Evolutionary conservation across 768 basidiomycete genomes (phyloP).

Genomic region (Neoboletus subvelutipes): DNA sequence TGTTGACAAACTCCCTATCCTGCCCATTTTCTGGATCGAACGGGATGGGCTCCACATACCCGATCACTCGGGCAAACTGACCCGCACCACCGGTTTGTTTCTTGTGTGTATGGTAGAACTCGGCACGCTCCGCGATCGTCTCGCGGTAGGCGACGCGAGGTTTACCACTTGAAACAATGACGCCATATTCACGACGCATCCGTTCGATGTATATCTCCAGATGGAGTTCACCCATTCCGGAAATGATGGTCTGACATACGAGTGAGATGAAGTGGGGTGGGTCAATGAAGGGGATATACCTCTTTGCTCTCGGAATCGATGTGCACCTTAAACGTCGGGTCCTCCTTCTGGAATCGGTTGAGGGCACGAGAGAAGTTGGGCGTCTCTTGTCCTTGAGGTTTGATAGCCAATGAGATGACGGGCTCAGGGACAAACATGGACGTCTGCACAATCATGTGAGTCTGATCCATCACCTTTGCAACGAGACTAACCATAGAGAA

Average conservation of each 20-base stretch:
- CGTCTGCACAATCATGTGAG: constrained; percentile 50
- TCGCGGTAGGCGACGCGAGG: constrained; percentile 97
- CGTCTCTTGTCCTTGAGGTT: constrained; percentile 87
- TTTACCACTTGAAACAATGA: constrained; percentile 90
- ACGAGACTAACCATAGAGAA: constrained; percentile 80
- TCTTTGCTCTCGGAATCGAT: constrained; percentile 93
- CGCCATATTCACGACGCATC: constrained; percentile 97
- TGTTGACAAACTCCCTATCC: constrained; percentile 79
- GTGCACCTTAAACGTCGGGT: constrained; percentile 98
- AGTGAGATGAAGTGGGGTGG: not conserved
- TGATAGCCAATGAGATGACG: constrained; percentile 93
- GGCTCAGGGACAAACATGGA: constrained; percentile 99
- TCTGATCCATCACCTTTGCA: not conserved
- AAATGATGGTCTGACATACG: constrained; percentile 85
- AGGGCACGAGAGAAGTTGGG: constrained; percentile 97
- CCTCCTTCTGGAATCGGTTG: constrained; percentile 97
- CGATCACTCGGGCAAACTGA: constrained; percentile 92
- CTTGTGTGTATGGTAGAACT: constrained; percentile 93
- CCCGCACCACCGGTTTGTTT: constrained; percentile 98
- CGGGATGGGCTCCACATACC: constrained; percentile 87
- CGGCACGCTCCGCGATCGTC: constrained; percentile 78
- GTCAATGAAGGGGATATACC: constrained; percentile 40
- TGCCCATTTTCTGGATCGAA: constrained; percentile 74
- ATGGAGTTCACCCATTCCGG: constrained; percentile 99
- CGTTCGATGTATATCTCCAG: constrained; percentile 99